These are phyloP conservation scores for Glycine tomentella DNA, from an alignment of 306 rosid species.

Conservation along the genomic window DNA sequence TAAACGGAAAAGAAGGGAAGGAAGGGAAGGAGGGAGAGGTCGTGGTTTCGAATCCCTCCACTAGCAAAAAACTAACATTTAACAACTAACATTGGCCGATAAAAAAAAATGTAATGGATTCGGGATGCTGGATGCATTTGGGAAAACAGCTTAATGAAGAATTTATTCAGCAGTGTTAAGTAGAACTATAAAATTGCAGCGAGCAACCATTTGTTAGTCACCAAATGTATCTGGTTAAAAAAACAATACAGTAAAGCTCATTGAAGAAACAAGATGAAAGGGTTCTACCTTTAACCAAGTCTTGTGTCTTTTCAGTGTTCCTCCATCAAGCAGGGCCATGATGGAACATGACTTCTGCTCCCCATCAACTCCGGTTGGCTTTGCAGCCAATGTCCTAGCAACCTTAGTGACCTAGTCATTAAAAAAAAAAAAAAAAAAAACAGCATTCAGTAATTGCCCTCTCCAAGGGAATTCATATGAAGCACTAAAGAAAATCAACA, in stretches of 20 bases:
- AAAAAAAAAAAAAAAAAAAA: conserved; percentile 1
- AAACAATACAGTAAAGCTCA: background rate
- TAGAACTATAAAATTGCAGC: no score
- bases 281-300: conserved; percentile 86
- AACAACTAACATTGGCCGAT: no score
- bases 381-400: conserved; percentile 81
- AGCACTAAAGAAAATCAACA: background rate
- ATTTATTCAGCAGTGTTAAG: background rate
- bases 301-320: conserved; percentile 86
- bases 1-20: no score
- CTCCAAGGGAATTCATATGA: background rate
- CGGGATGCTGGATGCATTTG: background rate
- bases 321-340: conserved; percentile 97
- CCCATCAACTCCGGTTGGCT: conserved; percentile 58
- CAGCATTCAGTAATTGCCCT: conserved; percentile 21
- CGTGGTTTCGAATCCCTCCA: no score
- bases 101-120: background rate
- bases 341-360: conserved; percentile 73
- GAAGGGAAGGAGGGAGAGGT: no score
- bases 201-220: no score
- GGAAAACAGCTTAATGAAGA: background rate
- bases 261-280: conserved; percentile 19
- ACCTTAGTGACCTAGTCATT: conserved; percentile 77
- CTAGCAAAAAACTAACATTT: no score
- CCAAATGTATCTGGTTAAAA: no score